A percentile compares a stretch with the other conserved stretches of the same genome.
Conservation (phyloP, 306 rosid genomes). For the Casuarina glauca region DNA sequence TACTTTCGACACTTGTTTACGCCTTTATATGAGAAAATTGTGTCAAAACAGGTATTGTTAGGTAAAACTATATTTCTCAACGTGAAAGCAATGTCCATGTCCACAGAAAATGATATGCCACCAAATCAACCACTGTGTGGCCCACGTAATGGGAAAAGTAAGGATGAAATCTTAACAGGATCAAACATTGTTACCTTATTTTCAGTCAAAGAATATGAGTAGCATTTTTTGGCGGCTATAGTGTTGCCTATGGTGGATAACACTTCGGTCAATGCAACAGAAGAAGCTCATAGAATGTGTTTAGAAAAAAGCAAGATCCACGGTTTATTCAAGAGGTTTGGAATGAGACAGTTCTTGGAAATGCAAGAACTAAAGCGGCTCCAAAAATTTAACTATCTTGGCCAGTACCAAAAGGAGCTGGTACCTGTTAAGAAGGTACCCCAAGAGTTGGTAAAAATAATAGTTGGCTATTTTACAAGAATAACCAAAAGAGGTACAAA, state of each 20-base stretch:
- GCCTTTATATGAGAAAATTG: constrained; percentile 86
- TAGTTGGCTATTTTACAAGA: not conserved
- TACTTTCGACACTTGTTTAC: constrained; percentile 69
- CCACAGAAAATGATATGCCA: constrained; percentile 80
- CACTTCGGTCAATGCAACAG: too few relatives aligned
- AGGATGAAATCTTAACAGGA: too few relatives aligned
- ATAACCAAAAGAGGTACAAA: not conserved
- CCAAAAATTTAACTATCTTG: not conserved
- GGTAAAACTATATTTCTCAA: constrained; percentile 88
- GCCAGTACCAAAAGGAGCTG: not conserved
- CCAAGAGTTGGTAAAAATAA: not conserved
- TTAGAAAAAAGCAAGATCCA: too few relatives aligned
- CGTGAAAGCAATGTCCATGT: constrained; percentile 93
- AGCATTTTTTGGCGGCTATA: too few relatives aligned
- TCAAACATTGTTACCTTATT: too few relatives aligned
- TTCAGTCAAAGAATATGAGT: too few relatives aligned
- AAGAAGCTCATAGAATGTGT: too few relatives aligned
- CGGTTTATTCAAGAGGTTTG: not conserved
- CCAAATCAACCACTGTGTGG: constrained; percentile 98
- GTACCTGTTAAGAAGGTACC: not conserved
- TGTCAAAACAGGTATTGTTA: constrained; percentile 67
- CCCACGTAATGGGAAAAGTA: constrained; percentile 45
- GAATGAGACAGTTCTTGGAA: not conserved
- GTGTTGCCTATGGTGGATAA: too few relatives aligned
- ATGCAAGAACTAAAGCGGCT: not conserved